phyloP scores from a whole-genome alignment of 768 basidiomycete genomes.

The Neoboletus brunneissimus region DNA sequence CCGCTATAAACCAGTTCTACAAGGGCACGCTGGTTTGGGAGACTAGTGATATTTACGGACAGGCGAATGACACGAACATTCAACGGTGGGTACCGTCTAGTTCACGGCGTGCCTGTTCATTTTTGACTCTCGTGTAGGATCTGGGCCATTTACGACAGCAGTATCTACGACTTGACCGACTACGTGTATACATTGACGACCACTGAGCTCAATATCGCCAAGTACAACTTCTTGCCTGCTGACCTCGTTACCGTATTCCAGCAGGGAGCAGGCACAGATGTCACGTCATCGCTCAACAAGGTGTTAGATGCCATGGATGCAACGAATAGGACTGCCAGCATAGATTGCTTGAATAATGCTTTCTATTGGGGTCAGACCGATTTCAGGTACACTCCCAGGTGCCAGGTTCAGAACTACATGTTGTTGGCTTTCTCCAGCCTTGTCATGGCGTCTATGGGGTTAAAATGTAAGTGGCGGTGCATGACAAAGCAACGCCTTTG shows the following conservation, averaged over 20 bases:
- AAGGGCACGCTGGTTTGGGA: constrained; percentile 61
- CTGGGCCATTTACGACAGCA: constrained; percentile 59
- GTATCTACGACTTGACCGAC: constrained; percentile 63
- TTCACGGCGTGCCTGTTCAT: constrained; percentile 8
- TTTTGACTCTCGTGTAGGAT: constrained; percentile 32
- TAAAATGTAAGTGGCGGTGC: constrained; percentile 51
- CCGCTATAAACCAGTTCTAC: constrained; percentile 52
- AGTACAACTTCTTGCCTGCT: constrained; percentile 53
- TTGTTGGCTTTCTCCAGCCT: constrained; percentile 53
- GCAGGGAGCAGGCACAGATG: constrained; percentile 58
- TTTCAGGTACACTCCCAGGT: constrained; percentile 54
- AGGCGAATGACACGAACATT: constrained; percentile 37
- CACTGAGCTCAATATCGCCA: constrained; percentile 39
- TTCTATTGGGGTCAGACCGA: constrained; percentile 60
- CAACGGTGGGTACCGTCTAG: constrained; percentile 24
- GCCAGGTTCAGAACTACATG: constrained; percentile 61
- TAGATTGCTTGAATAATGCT: constrained; percentile 55
- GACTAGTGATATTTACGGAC: constrained; percentile 34
- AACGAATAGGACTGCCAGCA: constrained; percentile 37
- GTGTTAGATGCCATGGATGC: constrained; percentile 42
- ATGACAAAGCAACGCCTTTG: background rate
- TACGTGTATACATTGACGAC: constrained; percentile 59
- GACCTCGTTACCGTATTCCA: constrained; percentile 52
- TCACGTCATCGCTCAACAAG: constrained; percentile 49
- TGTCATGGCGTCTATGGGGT: constrained; percentile 51